These are phyloP conservation scores for Penicillium corylophilum DNA, from an alignment of 2,329 filamentous ascomycete species.

Conservation along the genomic window DNA sequence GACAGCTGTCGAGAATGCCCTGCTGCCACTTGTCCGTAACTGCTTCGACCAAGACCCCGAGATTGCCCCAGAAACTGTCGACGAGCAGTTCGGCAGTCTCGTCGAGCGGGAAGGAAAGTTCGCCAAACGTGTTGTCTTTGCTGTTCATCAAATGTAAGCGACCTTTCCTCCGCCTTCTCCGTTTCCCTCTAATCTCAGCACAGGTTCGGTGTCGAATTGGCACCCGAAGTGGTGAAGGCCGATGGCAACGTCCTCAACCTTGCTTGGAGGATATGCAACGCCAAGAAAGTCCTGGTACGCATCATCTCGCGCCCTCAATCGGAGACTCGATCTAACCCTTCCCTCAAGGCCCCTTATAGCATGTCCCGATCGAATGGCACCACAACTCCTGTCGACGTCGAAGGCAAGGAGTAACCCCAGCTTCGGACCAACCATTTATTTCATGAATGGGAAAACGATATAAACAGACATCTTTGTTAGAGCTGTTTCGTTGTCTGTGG, in stretches of 20 bases:
- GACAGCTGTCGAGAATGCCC: constrained; percentile 68
- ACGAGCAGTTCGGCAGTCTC: constrained; percentile 80
- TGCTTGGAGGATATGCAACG: constrained; percentile 92
- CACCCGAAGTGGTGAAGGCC: constrained; percentile 84
- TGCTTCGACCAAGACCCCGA: constrained; percentile 91
- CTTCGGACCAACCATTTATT: neutral
- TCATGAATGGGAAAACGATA: neutral
- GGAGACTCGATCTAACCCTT: neutral
- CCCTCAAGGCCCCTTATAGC: constrained; percentile 65
- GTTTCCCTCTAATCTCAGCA: constrained; percentile 8
- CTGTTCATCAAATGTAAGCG: constrained; percentile 82
- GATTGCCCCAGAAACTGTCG: constrained; percentile 75
- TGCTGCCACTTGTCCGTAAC: constrained; percentile 82
- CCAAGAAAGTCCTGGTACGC: constrained; percentile 88
- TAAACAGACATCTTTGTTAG: neutral
- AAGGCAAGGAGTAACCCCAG: constrained; percentile 24
- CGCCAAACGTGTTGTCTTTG: constrained; percentile 85
- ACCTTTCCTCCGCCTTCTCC: neutral
- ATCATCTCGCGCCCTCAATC: neutral
- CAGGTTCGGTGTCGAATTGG: constrained; percentile 88
- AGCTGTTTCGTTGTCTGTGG: neutral
- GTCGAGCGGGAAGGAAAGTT: constrained; percentile 89
- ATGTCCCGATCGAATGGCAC: constrained; percentile 66
- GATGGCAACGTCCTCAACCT: constrained; percentile 89
- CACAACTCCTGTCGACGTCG: constrained; percentile 56